Conservation (phyloP, 257 asterid species). For the Scutellaria minor region DNA sequence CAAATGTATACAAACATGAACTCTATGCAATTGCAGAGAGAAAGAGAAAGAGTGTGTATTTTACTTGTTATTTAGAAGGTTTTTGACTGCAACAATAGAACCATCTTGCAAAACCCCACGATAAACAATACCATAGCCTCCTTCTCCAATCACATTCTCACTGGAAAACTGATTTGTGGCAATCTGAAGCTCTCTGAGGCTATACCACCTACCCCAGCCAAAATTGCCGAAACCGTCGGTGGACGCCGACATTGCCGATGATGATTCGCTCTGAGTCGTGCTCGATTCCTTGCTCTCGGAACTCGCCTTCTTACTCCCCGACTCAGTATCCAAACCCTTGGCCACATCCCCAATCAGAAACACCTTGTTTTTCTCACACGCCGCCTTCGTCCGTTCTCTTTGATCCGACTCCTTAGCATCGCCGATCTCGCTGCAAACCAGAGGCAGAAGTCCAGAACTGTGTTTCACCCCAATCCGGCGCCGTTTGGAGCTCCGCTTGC, state of each 20-base stretch:
- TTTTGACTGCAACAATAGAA: conserved; percentile 75
- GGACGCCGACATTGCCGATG: conserved; percentile 70
- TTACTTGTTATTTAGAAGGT: conserved; percentile 79
- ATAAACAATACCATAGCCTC: conserved; percentile 86
- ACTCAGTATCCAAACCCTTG: conserved; percentile 46
- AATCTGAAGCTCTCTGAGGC: conserved; percentile 64
- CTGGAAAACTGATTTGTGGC: conserved; percentile 66
- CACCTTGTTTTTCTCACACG: conserved; percentile 47
- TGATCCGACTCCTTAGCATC: conserved; percentile 48
- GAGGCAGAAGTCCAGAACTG: conserved; percentile 60
- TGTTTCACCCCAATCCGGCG: conserved; percentile 51
- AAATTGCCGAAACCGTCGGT: conserved; percentile 59
- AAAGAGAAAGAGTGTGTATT: background rate
- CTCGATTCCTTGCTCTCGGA: conserved; percentile 80
- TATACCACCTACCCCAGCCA: conserved; percentile 84
- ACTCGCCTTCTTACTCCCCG: conserved; percentile 55
- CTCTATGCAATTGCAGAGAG: background rate
- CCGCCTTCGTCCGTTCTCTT: conserved; percentile 13
- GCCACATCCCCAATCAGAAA: conserved; percentile 48
- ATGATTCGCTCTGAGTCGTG: conserved; percentile 72
- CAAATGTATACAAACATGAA: conserved; percentile 4
- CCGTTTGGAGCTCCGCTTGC: conserved; percentile 50
- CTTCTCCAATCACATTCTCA: conserved; percentile 82
- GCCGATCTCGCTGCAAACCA: conserved; percentile 50
- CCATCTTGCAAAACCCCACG: conserved; percentile 70